These are phyloP conservation scores for Lojkania enalia DNA, from an alignment of 2,329 filamentous ascomycete species.

Conservation along the genomic window DNA sequence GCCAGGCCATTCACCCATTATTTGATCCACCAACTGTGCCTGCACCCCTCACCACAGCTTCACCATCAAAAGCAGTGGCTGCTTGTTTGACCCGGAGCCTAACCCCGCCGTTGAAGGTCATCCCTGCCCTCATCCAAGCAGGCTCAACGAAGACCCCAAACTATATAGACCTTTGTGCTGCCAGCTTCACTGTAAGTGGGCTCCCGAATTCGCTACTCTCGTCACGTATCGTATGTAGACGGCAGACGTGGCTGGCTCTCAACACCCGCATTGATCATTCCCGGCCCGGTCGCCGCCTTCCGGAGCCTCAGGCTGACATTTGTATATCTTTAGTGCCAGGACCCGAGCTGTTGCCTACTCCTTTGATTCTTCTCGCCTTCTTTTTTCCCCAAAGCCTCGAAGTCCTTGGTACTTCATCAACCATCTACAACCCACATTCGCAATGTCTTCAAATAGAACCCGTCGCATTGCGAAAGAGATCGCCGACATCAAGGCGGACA, in stretches of 20 bases:
- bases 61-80: constrained; percentile 4
- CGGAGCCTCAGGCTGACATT: constrained; percentile 34
- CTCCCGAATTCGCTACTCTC: neutral
- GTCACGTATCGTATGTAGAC: neutral
- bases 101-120: neutral
- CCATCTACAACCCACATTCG: constrained; percentile 13
- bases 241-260: neutral
- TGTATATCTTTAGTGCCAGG: constrained; percentile 3
- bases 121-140: neutral
- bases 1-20: neutral
- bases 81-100: neutral
- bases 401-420: neutral
- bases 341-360: constrained; percentile 22
- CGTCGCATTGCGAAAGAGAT: constrained; percentile 75
- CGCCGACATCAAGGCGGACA: constrained; percentile 72
- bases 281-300: constrained; percentile 16
- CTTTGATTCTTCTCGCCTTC: constrained; percentile 8
- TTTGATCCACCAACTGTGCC: neutral
- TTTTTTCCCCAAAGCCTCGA: neutral
- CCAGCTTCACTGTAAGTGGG: constrained; percentile 2
- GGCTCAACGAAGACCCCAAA: neutral
- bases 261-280: constrained; percentile 17
- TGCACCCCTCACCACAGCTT: neutral
- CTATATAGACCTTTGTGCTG: neutral
- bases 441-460: constrained; percentile 60